These are phyloP conservation scores for Fusarium sp. DNA, from an alignment of 2,329 filamentous ascomycete species.

Conservation along the genomic window DNA sequence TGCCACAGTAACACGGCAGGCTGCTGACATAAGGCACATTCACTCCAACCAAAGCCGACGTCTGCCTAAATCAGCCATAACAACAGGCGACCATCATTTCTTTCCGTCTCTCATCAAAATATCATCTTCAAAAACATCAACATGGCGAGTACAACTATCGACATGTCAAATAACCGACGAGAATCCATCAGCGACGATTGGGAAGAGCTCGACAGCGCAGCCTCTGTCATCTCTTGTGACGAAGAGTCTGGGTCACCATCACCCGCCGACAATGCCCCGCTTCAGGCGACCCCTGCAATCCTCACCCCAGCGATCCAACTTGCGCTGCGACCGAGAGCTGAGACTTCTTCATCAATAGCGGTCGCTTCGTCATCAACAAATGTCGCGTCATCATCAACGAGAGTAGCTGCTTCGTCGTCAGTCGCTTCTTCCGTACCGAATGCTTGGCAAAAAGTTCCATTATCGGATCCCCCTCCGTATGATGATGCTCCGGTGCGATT, in stretches of 20 bases:
- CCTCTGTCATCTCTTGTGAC: conserved; percentile 36
- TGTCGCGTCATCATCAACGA: too few species aligned
- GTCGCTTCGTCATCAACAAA: neutral
- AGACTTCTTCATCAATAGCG: neutral
- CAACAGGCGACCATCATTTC: neutral
- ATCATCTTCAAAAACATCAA: fast-evolving
- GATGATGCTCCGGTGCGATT: too few species aligned
- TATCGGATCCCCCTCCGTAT: neutral
- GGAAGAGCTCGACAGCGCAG: conserved; percentile 36
- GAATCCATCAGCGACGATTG: conserved; percentile 41
- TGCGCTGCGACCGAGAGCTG: neutral
- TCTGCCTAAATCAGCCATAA: conserved; percentile 26
- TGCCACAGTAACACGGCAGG: neutral
- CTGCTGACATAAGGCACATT: conserved; percentile 22
- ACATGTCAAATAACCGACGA: conserved; percentile 16
- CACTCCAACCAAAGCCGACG: neutral
- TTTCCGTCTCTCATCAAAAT: neutral
- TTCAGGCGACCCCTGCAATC: neutral
- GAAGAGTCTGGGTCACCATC: conserved; percentile 8
- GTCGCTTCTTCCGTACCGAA: too few species aligned
- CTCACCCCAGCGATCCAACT: neutral
- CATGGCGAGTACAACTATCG: neutral
- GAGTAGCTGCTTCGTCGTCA: neutral
- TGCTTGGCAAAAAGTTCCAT: too few species aligned
- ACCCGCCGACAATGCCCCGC: neutral